Evolutionary conservation across 768 basidiomycete species (phyloP).

Genomic region (Hygrophorus pudorinus): DNA sequence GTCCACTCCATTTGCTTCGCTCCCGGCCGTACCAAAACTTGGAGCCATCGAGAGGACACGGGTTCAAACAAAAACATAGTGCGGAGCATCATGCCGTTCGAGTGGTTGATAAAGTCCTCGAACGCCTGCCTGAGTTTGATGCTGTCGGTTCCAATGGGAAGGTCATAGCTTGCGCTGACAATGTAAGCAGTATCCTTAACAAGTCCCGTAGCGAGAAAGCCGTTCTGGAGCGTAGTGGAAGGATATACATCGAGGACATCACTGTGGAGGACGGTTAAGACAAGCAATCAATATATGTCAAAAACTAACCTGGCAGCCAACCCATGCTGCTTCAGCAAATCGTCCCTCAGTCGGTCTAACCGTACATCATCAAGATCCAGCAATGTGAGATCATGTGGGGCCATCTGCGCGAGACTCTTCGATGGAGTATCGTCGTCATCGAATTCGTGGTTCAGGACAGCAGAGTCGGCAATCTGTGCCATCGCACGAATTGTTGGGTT

Average conservation of each 20-base stretch:
- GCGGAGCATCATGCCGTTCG: slow-evolving; percentile 3
- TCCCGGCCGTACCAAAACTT: too few relatives aligned
- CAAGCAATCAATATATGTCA: background rate
- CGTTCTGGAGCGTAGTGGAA: background rate
- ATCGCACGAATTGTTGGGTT: slow-evolving; percentile 4
- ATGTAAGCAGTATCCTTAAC: background rate
- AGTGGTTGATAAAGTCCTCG: slow-evolving; percentile 1
- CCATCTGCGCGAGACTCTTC: background rate
- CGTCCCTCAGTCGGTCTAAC: background rate
- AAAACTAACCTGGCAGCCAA: background rate
- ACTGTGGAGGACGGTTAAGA: background rate
- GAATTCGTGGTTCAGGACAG: background rate
- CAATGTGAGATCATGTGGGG: slow-evolving; percentile 1
- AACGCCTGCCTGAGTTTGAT: background rate
- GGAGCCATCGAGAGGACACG: background rate
- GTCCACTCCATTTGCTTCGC: too few relatives aligned
- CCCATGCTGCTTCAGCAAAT: background rate
- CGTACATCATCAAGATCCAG: background rate
- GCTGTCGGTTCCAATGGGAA: background rate
- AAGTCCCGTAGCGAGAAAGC: background rate
- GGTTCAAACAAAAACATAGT: slow-evolving; percentile 1
- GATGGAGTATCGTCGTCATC: slow-evolving; percentile 1
- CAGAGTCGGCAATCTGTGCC: background rate
- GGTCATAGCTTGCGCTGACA: background rate
- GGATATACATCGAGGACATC: slow-evolving; percentile 2